A percentile compares a stretch with the other conserved stretches of the same genome.
These are phyloP conservation scores for Phascolomyces articulosus DNA, from an alignment of 371 early-diverging fungal genomes.

Conservation along the genomic window DNA sequence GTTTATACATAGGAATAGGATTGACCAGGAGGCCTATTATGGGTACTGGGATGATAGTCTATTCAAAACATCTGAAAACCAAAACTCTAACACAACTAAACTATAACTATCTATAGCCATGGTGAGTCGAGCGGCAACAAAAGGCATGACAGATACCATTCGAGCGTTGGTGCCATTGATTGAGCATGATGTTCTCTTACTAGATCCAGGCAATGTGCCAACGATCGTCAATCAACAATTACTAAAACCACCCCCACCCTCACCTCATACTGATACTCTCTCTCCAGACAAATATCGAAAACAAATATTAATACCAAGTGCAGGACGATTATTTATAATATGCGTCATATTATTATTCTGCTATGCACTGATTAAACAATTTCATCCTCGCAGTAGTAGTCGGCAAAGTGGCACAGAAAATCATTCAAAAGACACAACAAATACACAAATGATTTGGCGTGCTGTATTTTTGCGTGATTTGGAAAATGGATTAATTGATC, in stretches of 20 bases:
- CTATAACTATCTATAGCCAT: too few relatives aligned
- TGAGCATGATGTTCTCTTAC: constrained; percentile 4
- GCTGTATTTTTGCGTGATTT: constrained; percentile 57
- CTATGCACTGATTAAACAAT: neutral
- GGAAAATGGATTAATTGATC: constrained; percentile 27
- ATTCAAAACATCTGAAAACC: too few relatives aligned
- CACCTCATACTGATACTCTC: neutral
- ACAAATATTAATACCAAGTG: neutral
- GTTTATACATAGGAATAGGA: neutral
- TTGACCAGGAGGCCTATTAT: too few relatives aligned
- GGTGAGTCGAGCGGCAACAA: constrained; percentile 39
- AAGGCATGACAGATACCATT: constrained; percentile 41
- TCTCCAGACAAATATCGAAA: neutral
- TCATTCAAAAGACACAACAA: neutral
- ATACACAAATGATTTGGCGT: constrained; percentile 25
- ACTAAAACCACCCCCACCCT: neutral
- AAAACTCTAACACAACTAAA: too few relatives aligned
- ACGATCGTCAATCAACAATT: neutral
- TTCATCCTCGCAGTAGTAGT: neutral
- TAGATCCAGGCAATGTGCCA: neutral
- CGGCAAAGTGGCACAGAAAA: too few relatives aligned
- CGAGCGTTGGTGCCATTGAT: constrained; percentile 16
- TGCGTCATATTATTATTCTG: neutral
- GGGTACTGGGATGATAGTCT: too few relatives aligned
- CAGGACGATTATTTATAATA: neutral